These are phyloP conservation scores for Amniculicola lignicola DNA, from an alignment of 495 filamentous ascomycete species.

Conservation along the genomic window DNA sequence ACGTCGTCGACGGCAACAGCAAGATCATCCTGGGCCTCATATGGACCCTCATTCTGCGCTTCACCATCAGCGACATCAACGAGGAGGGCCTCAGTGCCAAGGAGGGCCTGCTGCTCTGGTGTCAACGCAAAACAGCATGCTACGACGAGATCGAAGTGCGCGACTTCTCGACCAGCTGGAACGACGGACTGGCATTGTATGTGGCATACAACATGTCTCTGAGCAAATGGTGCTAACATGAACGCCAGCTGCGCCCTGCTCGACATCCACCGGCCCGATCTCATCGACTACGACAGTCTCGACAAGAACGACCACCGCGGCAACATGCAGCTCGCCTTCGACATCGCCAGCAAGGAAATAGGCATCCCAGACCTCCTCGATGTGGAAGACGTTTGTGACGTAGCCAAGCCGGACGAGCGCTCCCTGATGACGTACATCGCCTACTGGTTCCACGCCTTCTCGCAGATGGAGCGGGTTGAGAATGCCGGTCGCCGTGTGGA, in stretches of 20 bases:
- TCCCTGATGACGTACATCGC: conserved; percentile 99
- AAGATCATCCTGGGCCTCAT: conserved; percentile 97
- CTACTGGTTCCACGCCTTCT: conserved; percentile 99
- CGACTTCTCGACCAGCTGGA: conserved; percentile 95
- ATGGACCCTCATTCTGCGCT: conserved; percentile 95
- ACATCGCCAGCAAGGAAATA: conserved; percentile 92
- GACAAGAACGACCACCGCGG: conserved; percentile 93
- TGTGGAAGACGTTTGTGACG: conserved; percentile 97
- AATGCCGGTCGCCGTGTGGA: conserved; percentile 94
- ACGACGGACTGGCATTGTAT: conserved; percentile 87
- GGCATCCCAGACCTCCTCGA: conserved; percentile 94
- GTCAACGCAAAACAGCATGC: conserved; percentile 96
- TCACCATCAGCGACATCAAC: conserved; percentile 98
- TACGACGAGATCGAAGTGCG: conserved; percentile 93
- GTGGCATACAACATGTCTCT: conserved; percentile 6
- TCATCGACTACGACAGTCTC: conserved; percentile 92
- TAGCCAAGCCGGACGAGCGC: conserved; percentile 90
- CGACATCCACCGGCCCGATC: conserved; percentile 93
- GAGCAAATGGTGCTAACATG: conserved; percentile 4
- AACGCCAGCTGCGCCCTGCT: conserved; percentile 75
- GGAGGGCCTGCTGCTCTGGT: conserved; percentile 93
- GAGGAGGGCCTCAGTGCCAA: conserved; percentile 97
- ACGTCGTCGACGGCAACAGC: conserved; percentile 95
- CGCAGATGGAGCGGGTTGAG: conserved; percentile 94
- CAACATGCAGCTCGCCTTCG: conserved; percentile 97